A percentile compares a stretch with the other conserved stretches of the same genome.
phyloP scores from a whole-genome alignment of 176 grass and related monocot species.

The Aegilops bicornis region DNA sequence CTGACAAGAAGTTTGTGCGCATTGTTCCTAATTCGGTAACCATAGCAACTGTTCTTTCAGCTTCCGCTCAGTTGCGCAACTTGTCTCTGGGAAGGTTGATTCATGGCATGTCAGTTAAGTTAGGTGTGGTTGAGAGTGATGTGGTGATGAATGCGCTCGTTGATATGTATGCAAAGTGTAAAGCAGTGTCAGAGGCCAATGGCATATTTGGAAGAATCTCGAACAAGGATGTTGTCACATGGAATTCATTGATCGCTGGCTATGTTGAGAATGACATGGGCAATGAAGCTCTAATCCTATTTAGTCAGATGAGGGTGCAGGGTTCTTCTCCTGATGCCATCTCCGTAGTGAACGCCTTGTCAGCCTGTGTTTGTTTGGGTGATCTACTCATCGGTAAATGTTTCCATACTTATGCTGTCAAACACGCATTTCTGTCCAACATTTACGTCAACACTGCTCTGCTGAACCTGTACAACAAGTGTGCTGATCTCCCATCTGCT shows the following conservation, averaged over 20 bases:
- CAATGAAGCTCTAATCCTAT: conserved; percentile 45
- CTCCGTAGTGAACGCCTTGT: conserved; percentile 56
- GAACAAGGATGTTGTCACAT: conserved; percentile 59
- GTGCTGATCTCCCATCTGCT: conserved; percentile 53
- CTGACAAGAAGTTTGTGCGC: conserved; percentile 20
- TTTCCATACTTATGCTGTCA: conserved; percentile 62
- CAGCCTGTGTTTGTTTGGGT: conserved; percentile 51
- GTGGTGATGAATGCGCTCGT: conserved; percentile 58
- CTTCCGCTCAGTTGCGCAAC: conserved; percentile 43
- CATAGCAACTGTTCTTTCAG: conserved; percentile 50
- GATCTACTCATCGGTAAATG: conserved; percentile 46
- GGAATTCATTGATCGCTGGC: conserved; percentile 66
- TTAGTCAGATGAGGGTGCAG: conserved; percentile 49
- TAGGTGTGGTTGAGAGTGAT: conserved; percentile 23
- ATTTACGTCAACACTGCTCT: conserved; percentile 63
- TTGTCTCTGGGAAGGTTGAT: conserved; percentile 48
- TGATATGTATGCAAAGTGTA: conserved; percentile 68
- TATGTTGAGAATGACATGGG: conserved; percentile 56
- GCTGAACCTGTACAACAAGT: conserved; percentile 71
- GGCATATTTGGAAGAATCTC: conserved; percentile 35
- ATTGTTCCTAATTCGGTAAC: conserved; percentile 61
- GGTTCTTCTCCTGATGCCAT: conserved; percentile 53
- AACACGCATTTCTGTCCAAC: conserved; percentile 45
- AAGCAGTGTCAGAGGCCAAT: conserved; percentile 40
- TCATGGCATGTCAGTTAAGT: conserved; percentile 50